phyloP scores from a whole-genome alignment of 2,329 filamentous ascomycete genomes.

The Fusarium duplospermum region DNA sequence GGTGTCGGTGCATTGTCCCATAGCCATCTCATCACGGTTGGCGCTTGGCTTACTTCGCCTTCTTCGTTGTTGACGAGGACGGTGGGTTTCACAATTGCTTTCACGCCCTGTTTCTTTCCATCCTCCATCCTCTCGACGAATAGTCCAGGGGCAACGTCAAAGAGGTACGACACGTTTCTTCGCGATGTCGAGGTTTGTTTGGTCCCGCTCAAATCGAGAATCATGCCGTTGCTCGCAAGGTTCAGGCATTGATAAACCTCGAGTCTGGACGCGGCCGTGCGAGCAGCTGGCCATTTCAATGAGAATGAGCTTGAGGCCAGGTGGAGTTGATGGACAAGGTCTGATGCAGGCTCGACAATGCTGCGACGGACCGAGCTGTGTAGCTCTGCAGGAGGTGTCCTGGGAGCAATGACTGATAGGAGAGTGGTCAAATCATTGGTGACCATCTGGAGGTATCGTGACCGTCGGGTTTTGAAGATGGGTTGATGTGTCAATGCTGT shows the following conservation, averaged over 20 bases:
- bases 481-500: constrained; percentile 48
- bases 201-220: constrained; percentile 47
- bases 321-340: constrained; percentile 52
- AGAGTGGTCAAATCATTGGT: constrained; percentile 50
- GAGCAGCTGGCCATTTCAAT: constrained; percentile 53
- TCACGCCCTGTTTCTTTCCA: constrained; percentile 48
- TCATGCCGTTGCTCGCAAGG: constrained; percentile 47
- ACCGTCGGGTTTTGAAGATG: constrained; percentile 46
- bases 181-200: constrained; percentile 45
- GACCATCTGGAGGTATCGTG: constrained; percentile 45
- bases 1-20: constrained; percentile 44
- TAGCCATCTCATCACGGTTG: constrained; percentile 51
- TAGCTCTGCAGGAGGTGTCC: constrained; percentile 43
- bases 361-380: constrained; percentile 48
- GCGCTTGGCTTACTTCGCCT: constrained; percentile 41
- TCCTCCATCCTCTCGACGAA: constrained; percentile 52
- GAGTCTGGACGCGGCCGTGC: constrained; percentile 49
- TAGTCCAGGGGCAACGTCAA: constrained; percentile 52
- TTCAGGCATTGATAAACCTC: constrained; percentile 54
- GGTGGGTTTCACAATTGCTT: constrained; percentile 49
- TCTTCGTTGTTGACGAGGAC: constrained; percentile 49
- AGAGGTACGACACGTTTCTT: constrained; percentile 49
- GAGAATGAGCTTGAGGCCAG: constrained; percentile 50
- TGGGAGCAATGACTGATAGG: constrained; percentile 47
- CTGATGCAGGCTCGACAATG: constrained; percentile 51